These are phyloP conservation scores for slime mould (Dictyostelium discoideum) DNA, from an alignment of 78 protist genomes.

Conservation along the genomic window dicty_2.7 NC_007088.5:2027501-2028000, in stretches of 20 bases:
- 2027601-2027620: neutral
- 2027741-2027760: no score
- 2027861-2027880: neutral
- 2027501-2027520: neutral
- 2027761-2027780: no score
- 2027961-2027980: slow-evolving; percentile 59
- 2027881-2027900: neutral
- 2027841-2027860: neutral
- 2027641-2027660: neutral
- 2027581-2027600: neutral
- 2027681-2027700: no score
- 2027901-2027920: slow-evolving; percentile 58
- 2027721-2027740: no score
- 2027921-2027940: slow-evolving; percentile 54
- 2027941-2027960: slow-evolving; percentile 62
- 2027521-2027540: neutral
- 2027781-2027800: no score
- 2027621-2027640: neutral
- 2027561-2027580: neutral
- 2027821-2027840: no score
- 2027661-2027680: neutral
- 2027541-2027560: neutral
- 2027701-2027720: no score
- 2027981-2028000: neutral
- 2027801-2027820: no score